Base-by-base conservation (phyloP, 163 green algal species). In the Trebouxia gelatinosa region DNA sequence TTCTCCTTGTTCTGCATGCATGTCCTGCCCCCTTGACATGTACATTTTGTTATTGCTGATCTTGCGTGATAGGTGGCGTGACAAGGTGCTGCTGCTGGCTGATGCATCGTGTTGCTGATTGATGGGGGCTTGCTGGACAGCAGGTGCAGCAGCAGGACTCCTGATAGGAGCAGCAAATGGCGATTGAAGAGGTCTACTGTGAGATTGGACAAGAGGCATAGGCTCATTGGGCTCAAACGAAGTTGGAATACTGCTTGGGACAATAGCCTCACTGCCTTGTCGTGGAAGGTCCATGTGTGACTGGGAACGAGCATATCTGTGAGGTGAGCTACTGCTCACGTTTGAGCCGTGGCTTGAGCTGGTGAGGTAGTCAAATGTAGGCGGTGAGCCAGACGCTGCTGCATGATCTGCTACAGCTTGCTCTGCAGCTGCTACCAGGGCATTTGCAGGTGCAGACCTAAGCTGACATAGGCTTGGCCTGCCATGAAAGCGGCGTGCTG, bases 251-350 rank as follows among this genome's bases (percentile, higher is more conserved):
- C 16, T 72, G 23, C 32, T 17, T 17, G n/a, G 21, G 0, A 23
- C 34, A 23, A 72, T 72, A 6, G 64, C 64, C 26, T 16, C 16
- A 17, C 64, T 72, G 37, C 64, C 64, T 7, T 51, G 37, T n/a
- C 50, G 50, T 43, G 64, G 64, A 4, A 72, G 21, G 21, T 72
- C 64, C 64, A 72, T 72, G n/a, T 72, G 64, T 21, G 64, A 72
- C 35, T 72, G 64, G 1, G 64, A 72, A 23, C 64, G 37, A 37
- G 32, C 50, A 21, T 43, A 72, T 1, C 35, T 72, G n/a, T n/a
- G n/a, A n/a, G n/a, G n/a, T n/a, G n/a, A n/a, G n/a, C n/a, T n/a
- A n/a, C n/a, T n/a, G n/a, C n/a, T n/a, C n/a, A n/a, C n/a, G n/a
- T n/a, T n/a, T n/a, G n/a, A n/a, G n/a, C n/a, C n/a, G n/a, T n/a